Percentiles rank a stretch among this genome's conserved stretches.
phyloP scores from a whole-genome alignment of 352 stramenopile species.

The Phytophthora chlamydospora region DNA sequence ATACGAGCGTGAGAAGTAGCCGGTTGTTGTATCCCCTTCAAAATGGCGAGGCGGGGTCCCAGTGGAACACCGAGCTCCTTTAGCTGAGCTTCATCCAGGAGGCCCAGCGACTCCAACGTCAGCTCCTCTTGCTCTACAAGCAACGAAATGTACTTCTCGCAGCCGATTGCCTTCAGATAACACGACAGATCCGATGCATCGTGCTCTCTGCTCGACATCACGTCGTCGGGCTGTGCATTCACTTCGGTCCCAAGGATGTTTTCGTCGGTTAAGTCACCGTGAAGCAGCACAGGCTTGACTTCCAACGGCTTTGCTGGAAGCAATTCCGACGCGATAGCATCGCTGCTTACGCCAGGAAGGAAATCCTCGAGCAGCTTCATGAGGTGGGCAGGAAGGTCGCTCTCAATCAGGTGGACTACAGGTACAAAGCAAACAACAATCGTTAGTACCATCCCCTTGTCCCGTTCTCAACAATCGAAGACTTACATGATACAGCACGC shows the following conservation, averaged over 20 bases:
- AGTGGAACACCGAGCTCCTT: constrained; percentile 66
- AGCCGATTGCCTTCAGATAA: constrained; percentile 53
- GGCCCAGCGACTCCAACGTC: constrained; percentile 47
- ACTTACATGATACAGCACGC: constrained; percentile 72
- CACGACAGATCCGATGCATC: constrained; percentile 29
- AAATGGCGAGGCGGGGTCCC: constrained; percentile 63
- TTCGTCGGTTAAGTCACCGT: constrained; percentile 87
- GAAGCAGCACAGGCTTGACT: constrained; percentile 63
- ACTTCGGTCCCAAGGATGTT: constrained; percentile 70
- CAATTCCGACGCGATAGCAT: constrained; percentile 41
- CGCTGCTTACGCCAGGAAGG: constrained; percentile 39
- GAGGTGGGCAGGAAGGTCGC: constrained; percentile 62
- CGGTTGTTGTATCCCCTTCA: constrained; percentile 32
- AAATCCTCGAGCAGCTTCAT: constrained; percentile 68
- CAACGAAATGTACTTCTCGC: constrained; percentile 55
- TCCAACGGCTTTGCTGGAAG: constrained; percentile 41
- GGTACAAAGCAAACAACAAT: constrained; percentile 18
- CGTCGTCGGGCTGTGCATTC: constrained; percentile 4
- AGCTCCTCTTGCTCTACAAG: constrained; percentile 69
- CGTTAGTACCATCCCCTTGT: constrained; percentile 1
- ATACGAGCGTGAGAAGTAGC: constrained; percentile 17
- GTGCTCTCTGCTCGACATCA: constrained; percentile 13
- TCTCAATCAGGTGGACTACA: constrained; percentile 65
- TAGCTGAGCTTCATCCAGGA: constrained; percentile 57
- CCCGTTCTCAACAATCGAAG: background rate